phyloP scores from a whole-genome alignment of 306 rosid genomes.

The Bauhinia variegata region DNA sequence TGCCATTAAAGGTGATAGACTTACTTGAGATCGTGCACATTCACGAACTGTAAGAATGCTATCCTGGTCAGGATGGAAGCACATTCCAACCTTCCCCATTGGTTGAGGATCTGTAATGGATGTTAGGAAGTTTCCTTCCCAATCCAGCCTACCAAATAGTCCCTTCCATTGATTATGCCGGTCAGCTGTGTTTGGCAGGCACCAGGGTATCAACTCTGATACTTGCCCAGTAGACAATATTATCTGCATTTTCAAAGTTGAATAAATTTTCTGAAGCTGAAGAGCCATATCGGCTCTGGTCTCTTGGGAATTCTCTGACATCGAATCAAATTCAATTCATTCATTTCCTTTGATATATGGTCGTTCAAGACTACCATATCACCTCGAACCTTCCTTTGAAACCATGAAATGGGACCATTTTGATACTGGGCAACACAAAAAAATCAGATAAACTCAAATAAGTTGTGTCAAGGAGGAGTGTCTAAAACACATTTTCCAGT shows the following conservation, averaged over 20 bases:
- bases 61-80: conserved; percentile 97
- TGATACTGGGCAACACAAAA: conserved; percentile 58
- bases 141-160: conserved; percentile 78
- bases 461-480: too few relatives aligned
- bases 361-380: conserved; percentile 72
- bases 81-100: conserved; percentile 74
- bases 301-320: conserved; percentile 89
- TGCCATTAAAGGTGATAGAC: conserved; percentile 29
- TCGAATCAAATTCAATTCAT: conserved; percentile 81
- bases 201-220: conserved; percentile 93
- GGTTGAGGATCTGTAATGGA: conserved; percentile 67
- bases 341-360: conserved; percentile 96
- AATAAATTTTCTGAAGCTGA: background rate
- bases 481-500: conserved; percentile 8
- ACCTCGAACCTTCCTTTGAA: conserved; percentile 82
- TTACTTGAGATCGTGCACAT: conserved; percentile 95
- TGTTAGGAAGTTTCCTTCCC: conserved; percentile 68
- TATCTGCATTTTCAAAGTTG: conserved; percentile 51
- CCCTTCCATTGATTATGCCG: conserved; percentile 99
- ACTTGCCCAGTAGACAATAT: conserved; percentile 76
- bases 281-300: conserved; percentile 58
- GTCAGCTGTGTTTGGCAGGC: conserved; percentile 93
- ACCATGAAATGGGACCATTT: conserved; percentile 80
- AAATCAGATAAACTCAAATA: background rate
- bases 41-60: conserved; percentile 91